Evolutionary conservation across 768 basidiomycete species (phyloP).

Genomic region (Cubamyces lactineus): DNA sequence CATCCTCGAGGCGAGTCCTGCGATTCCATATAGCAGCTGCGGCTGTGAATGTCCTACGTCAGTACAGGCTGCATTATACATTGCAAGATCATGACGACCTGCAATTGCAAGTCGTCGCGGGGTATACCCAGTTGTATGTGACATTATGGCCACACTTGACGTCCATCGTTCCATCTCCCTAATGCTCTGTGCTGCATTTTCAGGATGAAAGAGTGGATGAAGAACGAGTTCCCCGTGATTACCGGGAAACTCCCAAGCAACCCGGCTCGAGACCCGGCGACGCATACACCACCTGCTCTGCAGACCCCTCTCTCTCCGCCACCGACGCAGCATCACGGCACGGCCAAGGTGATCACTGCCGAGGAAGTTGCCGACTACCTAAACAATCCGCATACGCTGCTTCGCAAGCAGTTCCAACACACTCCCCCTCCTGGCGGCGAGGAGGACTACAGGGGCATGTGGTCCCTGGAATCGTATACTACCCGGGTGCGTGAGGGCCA

Average conservation of each 20-base stretch:
- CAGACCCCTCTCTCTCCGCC: neutral
- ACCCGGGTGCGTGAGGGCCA: neutral
- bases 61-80: neutral
- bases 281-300: neutral
- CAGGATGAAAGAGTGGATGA: neutral
- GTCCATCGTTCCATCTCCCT: no score
- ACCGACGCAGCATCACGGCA: neutral
- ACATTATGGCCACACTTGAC: neutral
- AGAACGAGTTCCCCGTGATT: neutral
- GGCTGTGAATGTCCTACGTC: neutral
- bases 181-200: no score
- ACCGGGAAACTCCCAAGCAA: neutral
- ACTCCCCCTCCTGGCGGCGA: neutral
- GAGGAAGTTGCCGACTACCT: neutral
- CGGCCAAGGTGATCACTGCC: neutral
- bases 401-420: neutral
- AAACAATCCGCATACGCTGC: conserved; percentile 2
- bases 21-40: neutral
- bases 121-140: neutral
- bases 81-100: neutral
- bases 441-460: neutral
- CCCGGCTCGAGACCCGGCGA: neutral
- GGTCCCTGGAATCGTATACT: neutral
- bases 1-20: neutral
- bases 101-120: neutral